phyloP scores from a whole-genome alignment of 2,329 filamentous ascomycete species.

The Ceratocystiopsis brevicomis region DNA sequence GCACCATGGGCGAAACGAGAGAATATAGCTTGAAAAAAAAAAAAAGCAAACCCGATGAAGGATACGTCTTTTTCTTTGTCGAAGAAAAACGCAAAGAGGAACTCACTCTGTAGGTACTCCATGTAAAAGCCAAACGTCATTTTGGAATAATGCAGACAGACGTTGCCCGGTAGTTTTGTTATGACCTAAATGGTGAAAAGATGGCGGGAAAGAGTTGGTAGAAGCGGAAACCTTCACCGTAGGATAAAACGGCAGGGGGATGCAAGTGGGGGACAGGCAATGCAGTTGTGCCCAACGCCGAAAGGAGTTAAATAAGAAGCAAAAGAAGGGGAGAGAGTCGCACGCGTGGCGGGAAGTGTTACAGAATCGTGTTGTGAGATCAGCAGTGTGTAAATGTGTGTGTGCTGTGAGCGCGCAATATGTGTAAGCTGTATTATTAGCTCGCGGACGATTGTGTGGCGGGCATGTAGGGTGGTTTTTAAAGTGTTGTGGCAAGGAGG shows the following conservation, averaged over 20 bases:
- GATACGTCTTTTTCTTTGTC: no score
- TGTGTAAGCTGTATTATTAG: no score
- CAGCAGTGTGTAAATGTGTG: slow-evolving; percentile 6
- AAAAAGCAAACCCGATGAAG: no score
- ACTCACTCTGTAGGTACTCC: slow-evolving; percentile 61
- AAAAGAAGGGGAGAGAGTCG: background rate
- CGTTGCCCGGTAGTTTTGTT: no score
- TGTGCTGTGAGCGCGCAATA: slow-evolving; percentile 16
- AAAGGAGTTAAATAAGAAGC: background rate
- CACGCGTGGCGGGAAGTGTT: background rate
- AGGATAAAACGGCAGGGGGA: background rate
- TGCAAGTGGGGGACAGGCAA: background rate
- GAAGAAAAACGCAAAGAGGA: background rate
- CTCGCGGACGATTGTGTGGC: slow-evolving; percentile 2
- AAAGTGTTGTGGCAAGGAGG: slow-evolving; percentile 10
- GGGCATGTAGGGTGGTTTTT: no score
- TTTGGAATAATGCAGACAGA: slow-evolving; percentile 13
- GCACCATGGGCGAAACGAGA: no score
- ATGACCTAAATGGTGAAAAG: background rate
- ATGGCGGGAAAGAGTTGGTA: background rate
- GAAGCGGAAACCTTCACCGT: background rate
- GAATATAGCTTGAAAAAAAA: no score
- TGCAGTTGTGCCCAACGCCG: no score
- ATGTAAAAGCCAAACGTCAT: slow-evolving; percentile 48
- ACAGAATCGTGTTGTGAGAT: background rate